Evolutionary conservation across 2,329 filamentous ascomycete species (phyloP), one percentile per base, ranked within the genome.

Genomic region (Aspergillus calidoustus): DNA sequence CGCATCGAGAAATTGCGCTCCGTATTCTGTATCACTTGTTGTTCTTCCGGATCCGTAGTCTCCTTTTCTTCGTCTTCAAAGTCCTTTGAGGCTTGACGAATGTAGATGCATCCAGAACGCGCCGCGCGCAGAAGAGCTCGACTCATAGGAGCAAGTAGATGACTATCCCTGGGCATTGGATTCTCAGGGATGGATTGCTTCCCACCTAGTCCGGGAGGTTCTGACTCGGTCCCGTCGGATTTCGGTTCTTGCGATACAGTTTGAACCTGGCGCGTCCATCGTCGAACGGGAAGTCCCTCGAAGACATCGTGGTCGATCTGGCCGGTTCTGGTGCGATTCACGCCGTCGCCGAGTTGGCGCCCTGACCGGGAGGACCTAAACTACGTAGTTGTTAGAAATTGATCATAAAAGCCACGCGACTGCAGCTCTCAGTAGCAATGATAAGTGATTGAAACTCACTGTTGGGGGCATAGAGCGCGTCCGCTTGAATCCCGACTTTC

Each of bases 101-200:
- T 93, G 70, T 91, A 92, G 13, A 92, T 81, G 57, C 86, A 85
- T 6, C 91, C 91, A 22, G 91, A 91, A 62, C 93, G 87, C 52
- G 92, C 92, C 43, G 91, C 90, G 60, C 91, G 89, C 15, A 97
- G 83, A 5, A 97, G 84, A 66, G 93, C 91, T 71, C 95, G 91
- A 57, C 90, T 94, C 74, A 93, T 90, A 1, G 89, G 85, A 0
- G 91, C 86, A 9, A 97, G 82, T 34, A 96, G 83, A 61, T 90
- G 86, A 31, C 87, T 91, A 74, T 97, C 94, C 70, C 91, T 91
- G 44, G 94, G 94, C 91, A 97, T 94, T 49, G 91, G 89, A 19
- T 92, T 84, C 72, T 97, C 93, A 52, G 88, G 89, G 86, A 80
- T 82, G 7, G 66, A 66, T 31, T 72, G 69, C 30, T 70, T 71